Evolutionary conservation across 2,329 filamentous ascomycete species (phyloP).

Genomic region (Ceratocystis albifundus): DNA sequence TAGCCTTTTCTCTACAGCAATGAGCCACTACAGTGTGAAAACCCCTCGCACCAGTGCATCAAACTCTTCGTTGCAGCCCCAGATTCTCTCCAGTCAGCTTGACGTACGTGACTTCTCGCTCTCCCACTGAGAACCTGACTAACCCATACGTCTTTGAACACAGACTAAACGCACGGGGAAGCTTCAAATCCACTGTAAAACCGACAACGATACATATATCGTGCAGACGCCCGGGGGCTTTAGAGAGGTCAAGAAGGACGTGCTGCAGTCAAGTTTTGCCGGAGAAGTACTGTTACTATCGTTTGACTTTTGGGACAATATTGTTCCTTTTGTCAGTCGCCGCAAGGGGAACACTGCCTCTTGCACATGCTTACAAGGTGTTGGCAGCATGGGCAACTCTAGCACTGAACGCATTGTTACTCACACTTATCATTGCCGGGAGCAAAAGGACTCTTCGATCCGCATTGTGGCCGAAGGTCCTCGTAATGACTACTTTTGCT

Average conservation of each 20-base stretch:
- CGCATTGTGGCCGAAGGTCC: slow-evolving; percentile 20
- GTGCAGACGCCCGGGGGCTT: slow-evolving; percentile 19
- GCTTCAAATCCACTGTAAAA: slow-evolving; percentile 21
- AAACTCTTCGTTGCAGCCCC: neutral
- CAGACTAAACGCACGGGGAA: neutral
- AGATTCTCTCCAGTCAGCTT: neutral
- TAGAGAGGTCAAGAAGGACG: slow-evolving; percentile 14
- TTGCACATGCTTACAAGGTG: neutral
- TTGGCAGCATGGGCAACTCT: neutral
- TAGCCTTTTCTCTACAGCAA: neutral
- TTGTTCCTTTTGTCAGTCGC: slow-evolving; percentile 4
- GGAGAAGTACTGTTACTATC: slow-evolving; percentile 18
- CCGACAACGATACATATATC: slow-evolving; percentile 17
- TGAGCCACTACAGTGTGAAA: slow-evolving; percentile 6
- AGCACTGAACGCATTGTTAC: neutral
- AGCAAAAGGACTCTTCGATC: slow-evolving; percentile 2
- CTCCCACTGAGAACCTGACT: neutral
- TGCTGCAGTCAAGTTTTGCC: slow-evolving; percentile 7
- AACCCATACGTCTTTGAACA: neutral
- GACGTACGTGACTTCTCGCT: neutral
- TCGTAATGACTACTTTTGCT: slow-evolving; percentile 20
- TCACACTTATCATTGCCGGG: neutral
- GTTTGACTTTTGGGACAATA: slow-evolving; percentile 19
- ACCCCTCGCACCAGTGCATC: slow-evolving; percentile 7
- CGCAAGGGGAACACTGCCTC: neutral